Percentiles rank a stretch among this genome's conserved stretches.
phyloP scores from a whole-genome alignment of 805 yeast species.

The Metschnikowia sp. region DNA sequence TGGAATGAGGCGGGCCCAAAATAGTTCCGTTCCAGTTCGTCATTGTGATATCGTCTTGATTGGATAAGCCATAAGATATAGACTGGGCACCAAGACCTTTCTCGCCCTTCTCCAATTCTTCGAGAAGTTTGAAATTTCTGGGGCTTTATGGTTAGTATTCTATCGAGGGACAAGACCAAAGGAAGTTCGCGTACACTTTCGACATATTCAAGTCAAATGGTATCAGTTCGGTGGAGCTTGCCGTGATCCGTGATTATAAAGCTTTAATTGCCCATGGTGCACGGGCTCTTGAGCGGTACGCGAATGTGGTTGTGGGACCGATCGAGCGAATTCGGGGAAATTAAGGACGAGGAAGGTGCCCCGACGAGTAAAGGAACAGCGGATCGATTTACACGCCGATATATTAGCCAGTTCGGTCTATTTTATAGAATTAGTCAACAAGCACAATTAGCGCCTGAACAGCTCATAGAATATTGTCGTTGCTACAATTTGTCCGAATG shows the following conservation, averaged over 20 bases:
- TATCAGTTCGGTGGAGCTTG: too few relatives aligned
- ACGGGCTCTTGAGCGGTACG: constrained; percentile 3
- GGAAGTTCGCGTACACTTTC: constrained; percentile 39
- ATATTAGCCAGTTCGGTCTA: too few relatives aligned
- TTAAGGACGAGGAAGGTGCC: too few relatives aligned
- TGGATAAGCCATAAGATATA: constrained; percentile 90
- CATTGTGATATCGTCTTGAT: constrained; percentile 88
- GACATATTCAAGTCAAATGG: constrained; percentile 30
- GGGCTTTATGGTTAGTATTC: constrained; percentile 49
- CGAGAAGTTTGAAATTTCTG: constrained; percentile 89
- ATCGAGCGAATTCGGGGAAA: too few relatives aligned
- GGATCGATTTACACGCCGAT: too few relatives aligned
- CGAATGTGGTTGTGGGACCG: background rate
- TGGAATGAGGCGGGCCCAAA: constrained; percentile 89
- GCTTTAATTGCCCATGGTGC: constrained; percentile 1
- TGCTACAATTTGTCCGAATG: background rate
- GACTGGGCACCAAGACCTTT: constrained; percentile 97
- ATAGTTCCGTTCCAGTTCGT: constrained; percentile 98
- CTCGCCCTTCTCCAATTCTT: constrained; percentile 97
- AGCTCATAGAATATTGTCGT: background rate
- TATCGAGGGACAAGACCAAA: background rate
- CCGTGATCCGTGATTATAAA: too few relatives aligned
- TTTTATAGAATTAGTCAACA: too few relatives aligned
- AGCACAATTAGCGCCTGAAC: too few relatives aligned
- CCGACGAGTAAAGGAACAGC: too few relatives aligned